Evolutionary conservation across 129 eudicot genomes (phyloP).

Genomic region (Smallanthus sonchifolius): DNA sequence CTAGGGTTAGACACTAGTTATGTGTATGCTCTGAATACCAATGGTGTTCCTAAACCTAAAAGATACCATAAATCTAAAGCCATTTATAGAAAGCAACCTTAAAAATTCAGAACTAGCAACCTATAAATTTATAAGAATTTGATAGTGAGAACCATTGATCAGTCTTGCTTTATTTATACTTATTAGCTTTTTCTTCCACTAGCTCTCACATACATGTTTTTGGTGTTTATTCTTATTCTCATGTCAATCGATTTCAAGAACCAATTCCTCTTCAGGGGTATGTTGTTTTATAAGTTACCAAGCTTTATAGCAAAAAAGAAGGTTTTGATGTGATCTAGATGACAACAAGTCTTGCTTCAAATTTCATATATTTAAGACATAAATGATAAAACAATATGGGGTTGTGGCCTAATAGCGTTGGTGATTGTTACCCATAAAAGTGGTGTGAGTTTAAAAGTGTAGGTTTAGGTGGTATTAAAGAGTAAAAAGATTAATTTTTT

Average conservation of each 20-base stretch:
- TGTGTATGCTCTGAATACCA: neutral
- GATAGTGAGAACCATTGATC: slow-evolving; percentile 4
- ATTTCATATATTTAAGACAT: too few relatives aligned
- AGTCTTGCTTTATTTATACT: neutral
- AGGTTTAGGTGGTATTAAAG: too few relatives aligned
- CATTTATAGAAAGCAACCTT: neutral
- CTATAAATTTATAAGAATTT: neutral
- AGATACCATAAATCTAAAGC: neutral
- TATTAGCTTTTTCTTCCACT: neutral
- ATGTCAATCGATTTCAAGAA: neutral
- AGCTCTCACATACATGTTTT: neutral
- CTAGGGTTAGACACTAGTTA: neutral
- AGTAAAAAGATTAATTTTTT: too few relatives aligned
- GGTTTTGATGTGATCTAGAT: too few relatives aligned
- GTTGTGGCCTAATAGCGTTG: too few relatives aligned
- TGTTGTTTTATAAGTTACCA: neutral
- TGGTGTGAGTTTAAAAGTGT: too few relatives aligned
- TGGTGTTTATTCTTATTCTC: slow-evolving; percentile 14
- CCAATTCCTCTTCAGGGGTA: slow-evolving; percentile 10
- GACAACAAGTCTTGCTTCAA: too few relatives aligned
- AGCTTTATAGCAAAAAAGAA: neutral
- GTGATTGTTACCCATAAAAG: too few relatives aligned
- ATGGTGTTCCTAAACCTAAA: neutral
- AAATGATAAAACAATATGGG: too few relatives aligned
- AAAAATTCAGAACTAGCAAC: neutral